A percentile compares a stretch with the other conserved stretches of the same genome.
Evolutionary conservation across 768 basidiomycete genomes (phyloP).

Genomic region (Boletus huronensis): DNA sequence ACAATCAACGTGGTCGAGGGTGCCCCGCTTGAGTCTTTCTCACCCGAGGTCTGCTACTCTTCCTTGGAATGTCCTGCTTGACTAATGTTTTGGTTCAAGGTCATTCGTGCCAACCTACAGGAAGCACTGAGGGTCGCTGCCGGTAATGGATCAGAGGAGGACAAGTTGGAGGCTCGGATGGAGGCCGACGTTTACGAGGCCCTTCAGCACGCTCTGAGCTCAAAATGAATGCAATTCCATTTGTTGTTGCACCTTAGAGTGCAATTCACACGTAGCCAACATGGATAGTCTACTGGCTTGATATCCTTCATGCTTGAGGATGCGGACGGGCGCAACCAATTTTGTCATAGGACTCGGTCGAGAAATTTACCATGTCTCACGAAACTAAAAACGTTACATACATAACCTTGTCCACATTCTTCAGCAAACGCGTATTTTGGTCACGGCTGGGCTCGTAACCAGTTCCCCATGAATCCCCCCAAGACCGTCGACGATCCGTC

Average conservation of each 20-base stretch:
- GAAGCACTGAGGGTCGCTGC: slow-evolving; percentile 80
- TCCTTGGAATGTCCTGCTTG: neutral
- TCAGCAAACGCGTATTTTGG: neutral
- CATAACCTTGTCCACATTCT: neutral
- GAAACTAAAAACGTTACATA: too few relatives aligned
- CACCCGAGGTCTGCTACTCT: slow-evolving; percentile 64
- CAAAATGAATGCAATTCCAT: slow-evolving; percentile 35
- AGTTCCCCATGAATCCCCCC: slow-evolving; percentile 21
- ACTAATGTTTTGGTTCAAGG: slow-evolving; percentile 45
- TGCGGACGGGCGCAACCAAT: too few relatives aligned
- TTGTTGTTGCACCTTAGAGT: slow-evolving; percentile 15
- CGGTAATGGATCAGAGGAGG: slow-evolving; percentile 87
- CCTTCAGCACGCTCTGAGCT: slow-evolving; percentile 77
- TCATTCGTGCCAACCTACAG: slow-evolving; percentile 82
- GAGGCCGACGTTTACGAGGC: slow-evolving; percentile 97
- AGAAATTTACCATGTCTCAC: neutral
- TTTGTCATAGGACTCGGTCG: neutral
- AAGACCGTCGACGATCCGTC: slow-evolving; percentile 14
- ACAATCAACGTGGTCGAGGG: slow-evolving; percentile 98
- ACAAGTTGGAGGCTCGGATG: slow-evolving; percentile 89
- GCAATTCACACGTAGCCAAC: neutral
- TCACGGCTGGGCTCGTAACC: neutral
- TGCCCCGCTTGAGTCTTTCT: slow-evolving; percentile 88
- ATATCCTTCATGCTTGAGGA: neutral
- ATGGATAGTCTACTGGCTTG: neutral